Evolutionary conservation across 352 stramenopile genomes (phyloP).

Genomic region (Bremia lactucae): DNA sequence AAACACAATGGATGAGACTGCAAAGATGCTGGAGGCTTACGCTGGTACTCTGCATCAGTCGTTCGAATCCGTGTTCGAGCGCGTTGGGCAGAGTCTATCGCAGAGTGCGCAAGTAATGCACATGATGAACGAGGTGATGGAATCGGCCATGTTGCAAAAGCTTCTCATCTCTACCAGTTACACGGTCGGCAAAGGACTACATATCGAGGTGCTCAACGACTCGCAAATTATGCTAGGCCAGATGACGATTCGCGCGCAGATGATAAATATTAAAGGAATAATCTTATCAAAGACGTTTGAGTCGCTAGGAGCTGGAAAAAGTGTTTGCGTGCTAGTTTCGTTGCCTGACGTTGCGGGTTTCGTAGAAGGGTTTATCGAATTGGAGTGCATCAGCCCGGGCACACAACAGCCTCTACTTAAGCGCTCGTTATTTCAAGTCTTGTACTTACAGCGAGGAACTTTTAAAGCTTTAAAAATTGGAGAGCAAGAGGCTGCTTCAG

Average conservation of each 20-base stretch:
- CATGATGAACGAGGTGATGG: constrained; percentile 82
- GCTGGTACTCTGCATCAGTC: constrained; percentile 57
- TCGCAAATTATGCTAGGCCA: constrained; percentile 48
- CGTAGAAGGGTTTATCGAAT: constrained; percentile 19
- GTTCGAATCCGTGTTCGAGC: constrained; percentile 58
- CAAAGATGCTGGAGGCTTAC: constrained; percentile 46
- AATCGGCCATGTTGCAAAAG: constrained; percentile 63
- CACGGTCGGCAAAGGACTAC: constrained; percentile 12
- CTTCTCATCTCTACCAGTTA: constrained; percentile 25
- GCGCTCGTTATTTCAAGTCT: constrained; percentile 31
- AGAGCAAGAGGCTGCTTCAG: constrained; percentile 6
- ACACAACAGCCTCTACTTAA: constrained; percentile 48
- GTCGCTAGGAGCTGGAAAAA: constrained; percentile 11
- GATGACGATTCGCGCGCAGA: constrained; percentile 13
- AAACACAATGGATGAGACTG: constrained; percentile 55
- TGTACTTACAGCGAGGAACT: constrained; percentile 24
- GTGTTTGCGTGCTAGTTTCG: constrained; percentile 22
- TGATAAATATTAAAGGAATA: constrained; percentile 1
- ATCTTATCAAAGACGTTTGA: constrained; percentile 18
- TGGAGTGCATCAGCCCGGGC: constrained; percentile 44
- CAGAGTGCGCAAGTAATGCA: constrained; percentile 66
- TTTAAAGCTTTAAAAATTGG: constrained; percentile 25
- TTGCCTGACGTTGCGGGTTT: constrained; percentile 8
- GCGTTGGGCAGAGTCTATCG: constrained; percentile 49
- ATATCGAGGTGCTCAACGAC: constrained; percentile 33